These are phyloP conservation scores for Albophoma yamanashiensis DNA, from an alignment of 2,329 filamentous ascomycete species.

Conservation along the genomic window DNA sequence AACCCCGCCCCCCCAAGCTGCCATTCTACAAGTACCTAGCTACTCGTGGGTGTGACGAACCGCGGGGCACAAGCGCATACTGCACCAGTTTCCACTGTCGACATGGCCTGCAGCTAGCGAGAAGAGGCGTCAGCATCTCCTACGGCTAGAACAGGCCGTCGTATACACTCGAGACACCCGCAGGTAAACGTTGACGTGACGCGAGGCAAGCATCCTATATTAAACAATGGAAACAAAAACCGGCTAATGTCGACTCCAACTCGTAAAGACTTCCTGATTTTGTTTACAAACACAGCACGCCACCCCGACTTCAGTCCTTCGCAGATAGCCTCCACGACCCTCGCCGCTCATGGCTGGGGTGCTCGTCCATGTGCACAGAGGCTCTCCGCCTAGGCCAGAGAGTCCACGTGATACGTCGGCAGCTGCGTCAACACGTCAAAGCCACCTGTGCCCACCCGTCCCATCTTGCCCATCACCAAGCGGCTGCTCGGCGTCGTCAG, in stretches of 20 bases:
- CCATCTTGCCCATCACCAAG: constrained; percentile 77
- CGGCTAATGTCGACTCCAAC: neutral
- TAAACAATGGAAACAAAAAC: neutral
- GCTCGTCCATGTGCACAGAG: neutral
- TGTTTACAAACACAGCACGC: neutral
- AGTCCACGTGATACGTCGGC: constrained; percentile 34
- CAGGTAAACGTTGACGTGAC: neutral
- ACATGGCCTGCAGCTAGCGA: too few species aligned
- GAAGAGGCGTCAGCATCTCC: too few species aligned
- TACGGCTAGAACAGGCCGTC: too few species aligned
- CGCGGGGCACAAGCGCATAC: too few species aligned
- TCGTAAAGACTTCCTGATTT: neutral
- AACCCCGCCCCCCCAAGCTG: too few species aligned
- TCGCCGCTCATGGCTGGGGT: neutral
- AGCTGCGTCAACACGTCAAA: constrained; percentile 74
- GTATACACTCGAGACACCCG: too few species aligned
- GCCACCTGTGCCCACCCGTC: constrained; percentile 76
- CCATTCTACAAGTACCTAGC: too few species aligned
- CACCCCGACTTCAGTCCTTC: neutral
- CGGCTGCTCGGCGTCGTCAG: constrained; percentile 75
- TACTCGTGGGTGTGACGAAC: too few species aligned
- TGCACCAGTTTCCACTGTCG: too few species aligned
- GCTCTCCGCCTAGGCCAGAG: neutral
- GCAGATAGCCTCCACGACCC: neutral
- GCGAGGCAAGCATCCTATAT: neutral